Conservation (phyloP, 306 rosid species). For the Citrullus colocynthis region DNA sequence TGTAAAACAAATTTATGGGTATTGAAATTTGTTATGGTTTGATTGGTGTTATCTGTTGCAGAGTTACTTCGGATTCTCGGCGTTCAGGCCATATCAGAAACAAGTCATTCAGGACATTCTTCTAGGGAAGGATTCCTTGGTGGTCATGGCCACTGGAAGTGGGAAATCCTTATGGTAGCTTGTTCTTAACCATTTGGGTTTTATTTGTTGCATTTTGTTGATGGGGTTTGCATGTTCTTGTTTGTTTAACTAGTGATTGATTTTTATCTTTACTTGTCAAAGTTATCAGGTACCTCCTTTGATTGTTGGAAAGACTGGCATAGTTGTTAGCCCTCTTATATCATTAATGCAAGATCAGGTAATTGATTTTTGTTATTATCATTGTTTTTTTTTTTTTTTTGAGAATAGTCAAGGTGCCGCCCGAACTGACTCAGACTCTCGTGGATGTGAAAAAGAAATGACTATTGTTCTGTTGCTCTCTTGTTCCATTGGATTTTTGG, state of each 20-base stretch:
- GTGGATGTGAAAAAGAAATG: too few relatives aligned
- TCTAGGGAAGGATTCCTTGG: conserved; percentile 56
- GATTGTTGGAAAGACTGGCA: conserved; percentile 65
- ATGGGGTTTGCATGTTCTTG: neutral
- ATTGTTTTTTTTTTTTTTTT: neutral
- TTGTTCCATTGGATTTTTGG: neutral
- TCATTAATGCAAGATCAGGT: conserved; percentile 96
- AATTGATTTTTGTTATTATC: neutral
- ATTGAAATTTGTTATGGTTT: neutral
- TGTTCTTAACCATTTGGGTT: neutral
- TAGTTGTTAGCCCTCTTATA: conserved; percentile 75
- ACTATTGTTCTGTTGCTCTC: neutral
- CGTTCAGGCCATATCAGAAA: conserved; percentile 61
- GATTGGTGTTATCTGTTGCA: conserved; percentile 7
- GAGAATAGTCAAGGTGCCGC: neutral
- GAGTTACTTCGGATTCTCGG: conserved; percentile 56
- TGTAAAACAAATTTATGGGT: neutral
- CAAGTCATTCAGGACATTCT: conserved; percentile 52
- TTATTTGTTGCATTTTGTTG: neutral
- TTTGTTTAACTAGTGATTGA: neutral
- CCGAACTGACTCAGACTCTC: neutral
- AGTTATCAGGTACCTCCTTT: conserved; percentile 92
- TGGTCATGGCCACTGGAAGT: conserved; percentile 92
- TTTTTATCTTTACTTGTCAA: neutral
- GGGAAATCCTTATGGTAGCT: conserved; percentile 78